These are phyloP conservation scores for Syzygium jambos DNA, from an alignment of 345 rosid genomes.

Conservation along the genomic window DNA sequence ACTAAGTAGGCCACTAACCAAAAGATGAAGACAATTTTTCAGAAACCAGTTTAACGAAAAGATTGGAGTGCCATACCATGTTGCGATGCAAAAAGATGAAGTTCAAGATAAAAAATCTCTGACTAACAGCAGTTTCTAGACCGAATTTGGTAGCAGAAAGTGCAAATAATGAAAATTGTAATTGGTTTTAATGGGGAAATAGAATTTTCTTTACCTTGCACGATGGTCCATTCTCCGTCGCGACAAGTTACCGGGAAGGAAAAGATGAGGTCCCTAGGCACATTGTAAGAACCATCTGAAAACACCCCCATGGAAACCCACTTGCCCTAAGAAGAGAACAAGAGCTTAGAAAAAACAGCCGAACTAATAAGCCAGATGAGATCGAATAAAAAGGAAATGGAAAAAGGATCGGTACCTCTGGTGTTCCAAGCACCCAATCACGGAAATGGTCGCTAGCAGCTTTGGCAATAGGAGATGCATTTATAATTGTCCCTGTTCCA, in stretches of 20 bases:
- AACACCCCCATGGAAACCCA: slow-evolving; percentile 96
- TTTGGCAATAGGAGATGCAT: slow-evolving; percentile 96
- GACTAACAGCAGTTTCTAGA: not conserved
- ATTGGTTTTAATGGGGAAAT: not conserved
- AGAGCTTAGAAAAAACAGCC: not conserved
- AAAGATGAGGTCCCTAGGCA: slow-evolving; percentile 84
- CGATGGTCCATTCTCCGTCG: slow-evolving; percentile 82
- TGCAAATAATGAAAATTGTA: not conserved
- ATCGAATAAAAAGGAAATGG: not conserved
- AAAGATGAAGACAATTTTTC: not conserved
- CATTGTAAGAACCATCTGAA: slow-evolving; percentile 92
- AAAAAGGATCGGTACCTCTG: slow-evolving; percentile 37
- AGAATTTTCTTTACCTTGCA: not conserved
- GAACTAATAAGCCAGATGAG: not conserved
- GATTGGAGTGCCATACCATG: not conserved
- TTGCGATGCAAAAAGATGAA: not conserved
- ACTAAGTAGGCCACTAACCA: not conserved
- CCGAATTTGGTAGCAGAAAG: not conserved
- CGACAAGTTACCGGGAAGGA: slow-evolving; percentile 83
- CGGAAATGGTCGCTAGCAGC: slow-evolving; percentile 92
- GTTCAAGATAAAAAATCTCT: not conserved
- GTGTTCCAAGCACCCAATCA: slow-evolving; percentile 98
- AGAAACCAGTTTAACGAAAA: not conserved
- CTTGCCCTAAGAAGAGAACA: slow-evolving; percentile 45
- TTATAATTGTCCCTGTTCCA: slow-evolving; percentile 73